phyloP scores from a whole-genome alignment of 2,329 filamentous ascomycete genomes.

The Fonsecaea multimorphosa region DNA sequence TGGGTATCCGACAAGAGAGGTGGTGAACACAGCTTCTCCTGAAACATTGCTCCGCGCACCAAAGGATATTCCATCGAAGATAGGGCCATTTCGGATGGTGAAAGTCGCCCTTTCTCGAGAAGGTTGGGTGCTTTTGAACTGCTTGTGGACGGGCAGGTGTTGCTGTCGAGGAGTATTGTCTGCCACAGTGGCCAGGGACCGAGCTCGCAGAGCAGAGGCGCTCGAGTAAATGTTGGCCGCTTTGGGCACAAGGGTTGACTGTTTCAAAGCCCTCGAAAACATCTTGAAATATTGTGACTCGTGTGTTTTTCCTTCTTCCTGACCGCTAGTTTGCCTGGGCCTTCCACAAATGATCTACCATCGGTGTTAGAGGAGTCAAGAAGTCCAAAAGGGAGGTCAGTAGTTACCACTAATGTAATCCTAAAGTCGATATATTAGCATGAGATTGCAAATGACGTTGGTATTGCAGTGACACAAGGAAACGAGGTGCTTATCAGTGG shows the following conservation, averaged over 20 bases:
- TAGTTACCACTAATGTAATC: conserved; percentile 68
- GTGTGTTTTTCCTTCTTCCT: conserved; percentile 38
- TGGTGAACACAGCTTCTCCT: conserved; percentile 98
- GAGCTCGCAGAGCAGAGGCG: conserved; percentile 45
- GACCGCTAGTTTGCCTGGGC: conserved; percentile 65
- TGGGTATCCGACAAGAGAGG: conserved; percentile 95
- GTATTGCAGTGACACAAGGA: conserved; percentile 30
- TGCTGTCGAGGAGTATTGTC: conserved; percentile 45
- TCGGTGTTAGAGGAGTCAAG: conserved; percentile 34
- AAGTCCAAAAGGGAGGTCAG: conserved; percentile 37
- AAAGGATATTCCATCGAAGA: conserved; percentile 96
- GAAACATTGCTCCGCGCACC: conserved; percentile 96
- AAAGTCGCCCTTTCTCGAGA: conserved; percentile 84
- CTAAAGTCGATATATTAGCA: conserved; percentile 51
- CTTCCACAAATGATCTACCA: conserved; percentile 70
- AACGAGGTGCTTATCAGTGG: conserved; percentile 32
- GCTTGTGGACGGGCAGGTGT: conserved; percentile 46
- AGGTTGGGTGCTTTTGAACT: conserved; percentile 65
- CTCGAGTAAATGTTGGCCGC: conserved; percentile 50
- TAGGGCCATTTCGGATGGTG: conserved; percentile 92
- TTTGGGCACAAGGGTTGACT: conserved; percentile 55
- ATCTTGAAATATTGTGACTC: conserved; percentile 51
- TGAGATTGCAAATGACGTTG: conserved; percentile 32
- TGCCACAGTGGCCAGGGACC: conserved; percentile 38
- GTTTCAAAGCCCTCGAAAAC: conserved; percentile 62